A percentile compares a stretch with the other conserved stretches of the same genome.
phyloP scores from a whole-genome alignment of 208 protist species.

The Trypanosoma cruzi region DNA sequence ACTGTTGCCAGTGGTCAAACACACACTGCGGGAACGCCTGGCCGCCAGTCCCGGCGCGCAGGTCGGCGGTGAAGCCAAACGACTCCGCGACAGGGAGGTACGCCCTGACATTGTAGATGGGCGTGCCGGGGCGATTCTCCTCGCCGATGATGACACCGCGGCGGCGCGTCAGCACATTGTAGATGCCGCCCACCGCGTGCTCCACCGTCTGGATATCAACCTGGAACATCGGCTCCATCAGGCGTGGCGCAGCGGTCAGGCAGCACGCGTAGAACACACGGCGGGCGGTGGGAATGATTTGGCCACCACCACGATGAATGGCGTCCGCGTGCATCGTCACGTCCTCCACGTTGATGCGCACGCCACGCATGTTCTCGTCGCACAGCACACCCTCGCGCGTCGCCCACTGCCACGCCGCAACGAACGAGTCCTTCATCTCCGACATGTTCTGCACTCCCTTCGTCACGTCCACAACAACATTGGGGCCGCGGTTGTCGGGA shows the following conservation, averaged over 20 bases:
- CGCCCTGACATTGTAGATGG: constrained; percentile 97
- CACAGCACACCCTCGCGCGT: constrained; percentile 95
- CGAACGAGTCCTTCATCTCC: constrained; percentile 98
- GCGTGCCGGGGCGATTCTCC: constrained; percentile 95
- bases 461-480: constrained; percentile 97
- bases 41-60: constrained; percentile 95
- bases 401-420: constrained; percentile 96
- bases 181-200: constrained; percentile 96
- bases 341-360: constrained; percentile 97
- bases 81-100: constrained; percentile 99
- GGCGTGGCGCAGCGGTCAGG: constrained; percentile 91
- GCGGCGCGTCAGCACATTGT: constrained; percentile 95
- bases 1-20: constrained; percentile 98
- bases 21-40: constrained; percentile 97
- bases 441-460: constrained; percentile 98
- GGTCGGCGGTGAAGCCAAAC: constrained; percentile 97
- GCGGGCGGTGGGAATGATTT: constrained; percentile 97
- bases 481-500: constrained; percentile 96
- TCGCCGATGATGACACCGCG: constrained; percentile 97
- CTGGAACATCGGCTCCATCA: constrained; percentile 98
- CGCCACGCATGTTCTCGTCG: constrained; percentile 97
- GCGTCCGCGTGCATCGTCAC: constrained; percentile 98
- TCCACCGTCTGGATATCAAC: constrained; percentile 98
- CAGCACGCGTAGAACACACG: constrained; percentile 95
- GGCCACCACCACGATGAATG: constrained; percentile 98